Evolutionary conservation across 495 filamentous ascomycete genomes (phyloP).

Genomic region (Parmelia sp.): DNA sequence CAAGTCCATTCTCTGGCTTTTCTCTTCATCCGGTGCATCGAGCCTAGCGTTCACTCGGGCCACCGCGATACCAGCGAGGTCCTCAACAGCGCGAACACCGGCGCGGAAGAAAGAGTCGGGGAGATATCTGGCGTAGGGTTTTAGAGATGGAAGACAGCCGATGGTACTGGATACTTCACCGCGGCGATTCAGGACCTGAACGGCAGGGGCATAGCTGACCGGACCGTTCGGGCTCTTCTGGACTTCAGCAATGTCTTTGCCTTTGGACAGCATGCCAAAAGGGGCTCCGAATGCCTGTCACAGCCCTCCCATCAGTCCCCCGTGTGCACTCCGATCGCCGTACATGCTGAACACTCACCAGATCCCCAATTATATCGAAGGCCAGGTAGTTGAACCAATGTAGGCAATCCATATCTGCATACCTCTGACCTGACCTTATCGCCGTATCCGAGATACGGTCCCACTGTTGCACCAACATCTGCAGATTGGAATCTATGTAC

Average conservation of each 20-base stretch:
- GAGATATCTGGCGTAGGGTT: conserved; percentile 46
- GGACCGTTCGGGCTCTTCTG: conserved; percentile 41
- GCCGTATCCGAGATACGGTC: conserved; percentile 44
- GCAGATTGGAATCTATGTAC: conserved; percentile 77
- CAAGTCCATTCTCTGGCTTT: conserved; percentile 62
- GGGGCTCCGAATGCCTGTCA: conserved; percentile 47
- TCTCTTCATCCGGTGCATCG: conserved; percentile 53
- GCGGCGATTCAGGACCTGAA: conserved; percentile 51
- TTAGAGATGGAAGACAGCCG: conserved; percentile 42
- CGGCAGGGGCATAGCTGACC: conserved; percentile 43
- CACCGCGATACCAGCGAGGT: conserved; percentile 60
- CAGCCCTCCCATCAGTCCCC: neutral
- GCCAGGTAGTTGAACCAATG: conserved; percentile 94
- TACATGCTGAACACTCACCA: conserved; percentile 28
- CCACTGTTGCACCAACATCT: conserved; percentile 68
- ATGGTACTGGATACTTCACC: conserved; percentile 49
- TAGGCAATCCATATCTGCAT: conserved; percentile 64
- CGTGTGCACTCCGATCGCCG: neutral
- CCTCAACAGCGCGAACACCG: conserved; percentile 44
- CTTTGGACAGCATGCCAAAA: conserved; percentile 50
- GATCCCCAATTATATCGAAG: conserved; percentile 85
- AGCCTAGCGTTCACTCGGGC: conserved; percentile 72
- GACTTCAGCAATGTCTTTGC: conserved; percentile 55
- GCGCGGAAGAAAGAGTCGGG: conserved; percentile 49
- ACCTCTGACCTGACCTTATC: conserved; percentile 41